Percentiles rank a stretch among this genome's conserved stretches.
Evolutionary conservation across 805 yeast genomes (phyloP).

Genomic region (Metschnikowia orientalis): DNA sequence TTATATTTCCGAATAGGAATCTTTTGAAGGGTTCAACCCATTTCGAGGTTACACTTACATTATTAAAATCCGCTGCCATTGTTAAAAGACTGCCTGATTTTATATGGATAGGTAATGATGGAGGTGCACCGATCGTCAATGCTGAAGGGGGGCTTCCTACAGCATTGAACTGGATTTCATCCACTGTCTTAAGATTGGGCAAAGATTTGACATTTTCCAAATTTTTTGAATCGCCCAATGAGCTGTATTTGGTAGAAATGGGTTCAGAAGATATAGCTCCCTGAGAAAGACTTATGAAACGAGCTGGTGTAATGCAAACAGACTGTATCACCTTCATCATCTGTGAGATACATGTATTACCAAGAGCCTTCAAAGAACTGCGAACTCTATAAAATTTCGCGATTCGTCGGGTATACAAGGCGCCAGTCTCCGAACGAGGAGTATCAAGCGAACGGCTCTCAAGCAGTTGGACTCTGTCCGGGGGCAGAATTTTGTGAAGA

Average conservation of each 20-base stretch:
- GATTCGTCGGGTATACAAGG: too few relatives aligned
- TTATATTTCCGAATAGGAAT: slow-evolving; percentile 41
- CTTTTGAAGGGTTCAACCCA: slow-evolving; percentile 38
- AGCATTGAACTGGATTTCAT: slow-evolving; percentile 30
- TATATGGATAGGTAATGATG: slow-evolving; percentile 53
- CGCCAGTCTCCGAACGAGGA: too few relatives aligned
- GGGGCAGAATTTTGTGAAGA: too few relatives aligned
- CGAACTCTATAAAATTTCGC: too few relatives aligned
- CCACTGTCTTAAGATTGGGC: slow-evolving; percentile 17
- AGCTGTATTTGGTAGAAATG: slow-evolving; percentile 5
- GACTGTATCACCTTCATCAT: too few relatives aligned
- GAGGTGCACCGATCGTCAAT: slow-evolving; percentile 48
- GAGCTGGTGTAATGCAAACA: too few relatives aligned
- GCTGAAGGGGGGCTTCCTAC: slow-evolving; percentile 49
- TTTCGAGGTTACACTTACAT: slow-evolving; percentile 20
- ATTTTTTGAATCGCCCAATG: slow-evolving; percentile 8
- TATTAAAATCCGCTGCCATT: slow-evolving; percentile 32
- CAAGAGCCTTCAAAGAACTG: too few relatives aligned
- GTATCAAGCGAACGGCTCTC: too few relatives aligned
- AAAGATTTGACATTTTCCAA: slow-evolving; percentile 16
- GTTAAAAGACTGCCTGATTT: slow-evolving; percentile 48
- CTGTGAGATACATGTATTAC: too few relatives aligned
- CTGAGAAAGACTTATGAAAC: slow-evolving; percentile 3
- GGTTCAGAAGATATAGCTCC: slow-evolving; percentile 9
- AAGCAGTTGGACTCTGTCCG: too few relatives aligned